Evolutionary conservation across 2,329 filamentous ascomycete species (phyloP).

Genomic region (Trichoderma aggressivum): DNA sequence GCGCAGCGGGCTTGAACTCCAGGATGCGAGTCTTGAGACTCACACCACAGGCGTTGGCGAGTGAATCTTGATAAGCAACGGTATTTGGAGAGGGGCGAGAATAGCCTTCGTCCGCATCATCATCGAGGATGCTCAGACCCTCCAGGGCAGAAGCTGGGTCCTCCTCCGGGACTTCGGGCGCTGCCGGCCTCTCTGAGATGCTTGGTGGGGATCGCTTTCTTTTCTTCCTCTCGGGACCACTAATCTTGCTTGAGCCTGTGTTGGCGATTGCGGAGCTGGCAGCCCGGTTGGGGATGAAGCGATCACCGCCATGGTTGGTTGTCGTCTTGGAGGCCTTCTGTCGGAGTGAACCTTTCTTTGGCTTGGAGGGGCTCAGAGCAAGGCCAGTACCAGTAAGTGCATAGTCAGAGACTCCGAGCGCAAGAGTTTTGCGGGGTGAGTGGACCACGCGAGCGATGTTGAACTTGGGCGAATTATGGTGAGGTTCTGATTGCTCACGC

Average conservation of each 20-base stretch:
- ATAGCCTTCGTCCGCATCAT: constrained; percentile 65
- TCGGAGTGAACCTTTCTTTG: constrained; percentile 52
- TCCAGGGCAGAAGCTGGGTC: constrained; percentile 78
- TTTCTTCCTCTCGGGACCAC: constrained; percentile 65
- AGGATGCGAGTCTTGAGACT: constrained; percentile 93
- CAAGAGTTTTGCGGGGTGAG: constrained; percentile 77
- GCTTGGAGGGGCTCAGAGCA: constrained; percentile 58
- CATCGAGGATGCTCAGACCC: constrained; percentile 68
- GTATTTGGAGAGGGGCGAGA: constrained; percentile 81
- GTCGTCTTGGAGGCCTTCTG: constrained; percentile 72
- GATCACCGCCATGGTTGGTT: constrained; percentile 75
- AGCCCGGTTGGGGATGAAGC: constrained; percentile 92
- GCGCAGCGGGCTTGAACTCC: constrained; percentile 96
- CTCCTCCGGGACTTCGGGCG: constrained; percentile 75
- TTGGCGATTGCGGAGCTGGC: constrained; percentile 87
- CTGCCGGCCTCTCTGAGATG: constrained; percentile 67
- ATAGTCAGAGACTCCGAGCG: constrained; percentile 91
- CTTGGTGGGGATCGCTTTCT: constrained; percentile 63
- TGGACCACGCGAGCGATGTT: constrained; percentile 77
- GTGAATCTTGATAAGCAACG: constrained; percentile 85
- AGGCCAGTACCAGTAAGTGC: constrained; percentile 78
- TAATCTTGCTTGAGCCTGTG: constrained; percentile 77
- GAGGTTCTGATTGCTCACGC: constrained; percentile 63
- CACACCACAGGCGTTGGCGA: constrained; percentile 88
- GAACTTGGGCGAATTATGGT: constrained; percentile 73